Evolutionary conservation across 2,329 filamentous ascomycete genomes (phyloP).

Genomic region (Fusarium fujikuroi): DNA sequence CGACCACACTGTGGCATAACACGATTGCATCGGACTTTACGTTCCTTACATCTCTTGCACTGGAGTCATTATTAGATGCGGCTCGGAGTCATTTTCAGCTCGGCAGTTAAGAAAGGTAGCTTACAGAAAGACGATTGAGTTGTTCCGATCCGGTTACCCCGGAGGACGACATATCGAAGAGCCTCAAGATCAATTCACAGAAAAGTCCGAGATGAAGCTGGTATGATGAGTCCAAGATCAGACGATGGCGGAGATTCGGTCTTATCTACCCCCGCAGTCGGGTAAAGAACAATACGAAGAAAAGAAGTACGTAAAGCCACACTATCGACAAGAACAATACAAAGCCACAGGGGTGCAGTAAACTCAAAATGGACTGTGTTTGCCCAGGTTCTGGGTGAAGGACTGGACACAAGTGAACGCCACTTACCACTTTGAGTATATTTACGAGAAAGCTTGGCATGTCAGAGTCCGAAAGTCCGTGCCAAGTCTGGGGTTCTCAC

Average conservation of each 20-base stretch:
- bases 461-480: constrained; percentile 17
- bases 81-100: not conserved
- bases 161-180: constrained; percentile 20
- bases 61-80: constrained; percentile 1
- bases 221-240: not conserved
- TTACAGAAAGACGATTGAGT: constrained; percentile 42
- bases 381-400: constrained; percentile 9
- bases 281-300: not conserved
- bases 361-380: constrained; percentile 4
- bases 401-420: not conserved
- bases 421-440: constrained; percentile 3
- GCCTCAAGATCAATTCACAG: not conserved
- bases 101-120: not conserved
- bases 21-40: constrained; percentile 47
- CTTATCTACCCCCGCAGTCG: constrained; percentile 9
- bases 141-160: constrained; percentile 23
- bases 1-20: constrained; percentile 45
- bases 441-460: constrained; percentile 19
- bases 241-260: constrained; percentile 26
- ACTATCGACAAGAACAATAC: constrained; percentile 19
- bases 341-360: constrained; percentile 4
- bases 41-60: constrained; percentile 45
- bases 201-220: constrained; percentile 18
- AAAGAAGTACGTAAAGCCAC: constrained; percentile 8
- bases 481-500: not conserved